Evolutionary conservation across 306 rosid species (phyloP).

Genomic region (Prinsepia uniflora): DNA sequence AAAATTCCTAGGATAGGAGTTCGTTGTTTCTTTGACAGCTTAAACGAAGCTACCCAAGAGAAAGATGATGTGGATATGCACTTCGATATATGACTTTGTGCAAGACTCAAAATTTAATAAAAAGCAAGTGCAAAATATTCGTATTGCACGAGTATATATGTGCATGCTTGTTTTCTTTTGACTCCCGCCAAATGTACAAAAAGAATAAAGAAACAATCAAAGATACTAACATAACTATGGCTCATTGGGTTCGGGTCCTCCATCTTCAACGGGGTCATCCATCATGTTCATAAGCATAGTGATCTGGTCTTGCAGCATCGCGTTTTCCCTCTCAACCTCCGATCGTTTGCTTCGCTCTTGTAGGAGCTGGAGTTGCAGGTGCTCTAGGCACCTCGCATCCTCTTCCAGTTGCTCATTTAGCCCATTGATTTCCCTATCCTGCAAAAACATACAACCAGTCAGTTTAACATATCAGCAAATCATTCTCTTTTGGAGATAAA

Average conservation of each 20-base stretch:
- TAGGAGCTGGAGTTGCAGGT: slow-evolving; percentile 75
- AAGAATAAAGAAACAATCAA: slow-evolving; percentile 30
- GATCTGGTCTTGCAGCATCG: slow-evolving; percentile 73
- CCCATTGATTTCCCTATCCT: slow-evolving; percentile 88
- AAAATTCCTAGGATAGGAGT: not conserved
- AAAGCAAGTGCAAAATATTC: slow-evolving; percentile 19
- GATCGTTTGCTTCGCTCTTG: slow-evolving; percentile 71
- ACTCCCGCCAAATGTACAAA: slow-evolving; percentile 31
- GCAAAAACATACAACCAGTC: slow-evolving; percentile 2
- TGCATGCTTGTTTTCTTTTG: slow-evolving; percentile 9
- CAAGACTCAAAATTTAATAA: not conserved
- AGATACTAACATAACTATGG: slow-evolving; percentile 24
- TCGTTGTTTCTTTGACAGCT: not conserved
- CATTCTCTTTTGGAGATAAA: not conserved
- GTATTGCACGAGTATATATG: slow-evolving; percentile 18
- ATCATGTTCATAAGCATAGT: slow-evolving; percentile 92
- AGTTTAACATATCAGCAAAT: not conserved
- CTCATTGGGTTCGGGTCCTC: slow-evolving; percentile 33
- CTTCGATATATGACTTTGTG: not conserved
- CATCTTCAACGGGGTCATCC: slow-evolving; percentile 49
- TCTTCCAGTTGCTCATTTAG: slow-evolving; percentile 82
- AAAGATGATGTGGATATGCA: not conserved
- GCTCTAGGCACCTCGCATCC: slow-evolving; percentile 67
- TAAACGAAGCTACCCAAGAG: not conserved
- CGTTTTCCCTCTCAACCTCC: slow-evolving; percentile 67